Percentiles rank a stretch among this genome's conserved stretches.
These are phyloP conservation scores for Cordyceps tenuipes DNA, from an alignment of 2,329 filamentous ascomycete species.

Conservation along the genomic window DNA sequence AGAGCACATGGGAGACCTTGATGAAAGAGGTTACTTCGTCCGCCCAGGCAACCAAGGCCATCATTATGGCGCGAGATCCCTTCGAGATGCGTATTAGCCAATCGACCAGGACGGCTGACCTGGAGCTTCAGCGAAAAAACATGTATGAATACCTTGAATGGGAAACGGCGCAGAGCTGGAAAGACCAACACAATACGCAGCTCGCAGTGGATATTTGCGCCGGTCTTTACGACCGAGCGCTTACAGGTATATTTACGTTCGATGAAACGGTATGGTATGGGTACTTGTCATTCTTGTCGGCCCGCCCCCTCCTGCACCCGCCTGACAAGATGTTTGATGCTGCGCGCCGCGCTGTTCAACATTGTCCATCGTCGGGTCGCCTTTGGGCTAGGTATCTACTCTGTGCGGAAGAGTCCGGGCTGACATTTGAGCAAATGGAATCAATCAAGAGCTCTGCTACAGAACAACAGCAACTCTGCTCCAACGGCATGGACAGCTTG, in stretches of 20 bases:
- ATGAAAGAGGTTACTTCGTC: constrained; percentile 61
- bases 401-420: constrained; percentile 68
- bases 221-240: constrained; percentile 70
- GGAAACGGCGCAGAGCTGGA: constrained; percentile 59
- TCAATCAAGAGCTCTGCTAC: constrained; percentile 89
- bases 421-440: constrained; percentile 73
- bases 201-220: constrained; percentile 44
- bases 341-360: constrained; percentile 72
- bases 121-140: constrained; percentile 41
- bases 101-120: constrained; percentile 48
- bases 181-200: constrained; percentile 37
- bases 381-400: constrained; percentile 89
- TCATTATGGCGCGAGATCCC: constrained; percentile 51
- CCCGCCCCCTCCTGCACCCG: constrained; percentile 29
- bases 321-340: constrained; percentile 53
- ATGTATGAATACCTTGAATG: constrained; percentile 72
- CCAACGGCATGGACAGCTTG: constrained; percentile 77
- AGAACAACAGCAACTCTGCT: constrained; percentile 73
- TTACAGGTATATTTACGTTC: constrained; percentile 59
- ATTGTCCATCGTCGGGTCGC: constrained; percentile 87
- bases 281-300: constrained; percentile 66
- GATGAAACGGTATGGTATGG: constrained; percentile 77
- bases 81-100: constrained; percentile 59
- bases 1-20: constrained; percentile 60
- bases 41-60: constrained; percentile 57